phyloP scores from a whole-genome alignment of 306 rosid genomes.

The Arachis stenosperma region DNA sequence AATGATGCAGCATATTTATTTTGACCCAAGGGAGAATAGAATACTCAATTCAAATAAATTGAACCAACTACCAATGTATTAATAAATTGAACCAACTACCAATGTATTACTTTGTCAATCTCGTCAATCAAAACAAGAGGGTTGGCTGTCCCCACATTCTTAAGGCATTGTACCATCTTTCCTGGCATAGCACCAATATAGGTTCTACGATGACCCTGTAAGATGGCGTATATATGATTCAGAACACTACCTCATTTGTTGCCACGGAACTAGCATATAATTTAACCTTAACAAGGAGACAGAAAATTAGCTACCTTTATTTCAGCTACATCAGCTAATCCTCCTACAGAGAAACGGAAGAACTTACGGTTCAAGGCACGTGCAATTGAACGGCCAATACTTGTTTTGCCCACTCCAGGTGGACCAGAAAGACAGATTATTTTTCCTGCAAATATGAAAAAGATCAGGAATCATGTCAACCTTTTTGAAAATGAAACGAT shows the following conservation, averaged over 20 bases:
- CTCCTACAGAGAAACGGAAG: constrained; percentile 97
- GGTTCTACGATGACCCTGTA: constrained; percentile 99
- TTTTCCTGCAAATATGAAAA: constrained; percentile 67
- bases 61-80: constrained; percentile 37
- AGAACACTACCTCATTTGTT: constrained; percentile 24
- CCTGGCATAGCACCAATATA: constrained; percentile 99
- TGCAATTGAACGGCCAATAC: constrained; percentile 99
- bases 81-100: constrained; percentile 43
- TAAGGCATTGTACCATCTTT: constrained; percentile 99
- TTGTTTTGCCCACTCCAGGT: constrained; percentile 99
- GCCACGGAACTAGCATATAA: constrained; percentile 20
- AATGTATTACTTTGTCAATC: constrained; percentile 83
- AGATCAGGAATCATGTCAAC: constrained; percentile 27
- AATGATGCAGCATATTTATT: constrained; percentile 20
- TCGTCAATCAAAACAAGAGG: constrained; percentile 98
- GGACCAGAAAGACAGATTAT: constrained; percentile 99
- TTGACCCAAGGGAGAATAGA: constrained; percentile 21
- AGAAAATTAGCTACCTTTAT: constrained; percentile 71
- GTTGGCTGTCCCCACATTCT: constrained; percentile 93
- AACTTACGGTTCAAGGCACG: constrained; percentile 96
- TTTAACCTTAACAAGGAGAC: constrained; percentile 27
- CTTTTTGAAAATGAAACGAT: constrained; percentile 15
- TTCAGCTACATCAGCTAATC: constrained; percentile 98
- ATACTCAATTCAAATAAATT: constrained; percentile 33
- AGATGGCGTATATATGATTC: constrained; percentile 33